A percentile compares a stretch with the other conserved stretches of the same genome.
These are phyloP conservation scores for Neoscytalidium dimidiatum DNA, from an alignment of 2,329 filamentous ascomycete genomes.

Conservation along the genomic window DNA sequence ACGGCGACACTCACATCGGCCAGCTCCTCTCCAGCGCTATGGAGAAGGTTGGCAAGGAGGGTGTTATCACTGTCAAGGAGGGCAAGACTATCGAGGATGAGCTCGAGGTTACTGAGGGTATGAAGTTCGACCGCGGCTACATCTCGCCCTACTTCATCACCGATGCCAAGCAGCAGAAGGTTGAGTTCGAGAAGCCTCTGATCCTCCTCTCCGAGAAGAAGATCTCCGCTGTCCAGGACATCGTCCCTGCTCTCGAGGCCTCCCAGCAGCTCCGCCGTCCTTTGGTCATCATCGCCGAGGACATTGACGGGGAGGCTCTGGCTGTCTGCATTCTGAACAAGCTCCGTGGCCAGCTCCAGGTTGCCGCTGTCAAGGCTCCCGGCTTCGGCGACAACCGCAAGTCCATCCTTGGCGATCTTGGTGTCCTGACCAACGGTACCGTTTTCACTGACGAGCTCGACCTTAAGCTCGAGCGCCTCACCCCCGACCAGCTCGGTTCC, in stretches of 20 bases:
- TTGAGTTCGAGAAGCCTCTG: conserved; percentile 99
- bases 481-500: conserved; percentile 90
- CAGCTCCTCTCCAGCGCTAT: conserved; percentile 96
- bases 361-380: conserved; percentile 96
- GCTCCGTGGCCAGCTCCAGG: conserved; percentile 98
- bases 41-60: conserved; percentile 99
- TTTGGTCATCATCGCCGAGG: conserved; percentile 97
- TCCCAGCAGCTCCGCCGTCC: conserved; percentile 94
- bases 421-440: conserved; percentile 91
- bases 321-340: conserved; percentile 99
- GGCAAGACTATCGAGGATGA: conserved; percentile 98
- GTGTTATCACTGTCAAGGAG: conserved; percentile 99
- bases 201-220: conserved; percentile 99
- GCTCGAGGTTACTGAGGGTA: conserved; percentile 98
- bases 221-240: conserved; percentile 98
- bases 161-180: conserved; percentile 97
- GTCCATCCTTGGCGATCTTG: conserved; percentile 96
- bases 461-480: conserved; percentile 98
- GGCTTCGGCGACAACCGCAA: conserved; percentile 99
- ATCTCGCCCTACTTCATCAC: conserved; percentile 99
- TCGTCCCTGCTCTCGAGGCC: conserved; percentile 95
- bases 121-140: conserved; percentile 99
- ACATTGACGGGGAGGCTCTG: conserved; percentile 97
- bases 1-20: conserved; percentile 93
- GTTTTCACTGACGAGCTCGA: conserved; percentile 99